Percentiles rank a stretch among this genome's conserved stretches.
Conservation (phyloP, 306 rosid species). For the Vigna reflexopilosa region DNA sequence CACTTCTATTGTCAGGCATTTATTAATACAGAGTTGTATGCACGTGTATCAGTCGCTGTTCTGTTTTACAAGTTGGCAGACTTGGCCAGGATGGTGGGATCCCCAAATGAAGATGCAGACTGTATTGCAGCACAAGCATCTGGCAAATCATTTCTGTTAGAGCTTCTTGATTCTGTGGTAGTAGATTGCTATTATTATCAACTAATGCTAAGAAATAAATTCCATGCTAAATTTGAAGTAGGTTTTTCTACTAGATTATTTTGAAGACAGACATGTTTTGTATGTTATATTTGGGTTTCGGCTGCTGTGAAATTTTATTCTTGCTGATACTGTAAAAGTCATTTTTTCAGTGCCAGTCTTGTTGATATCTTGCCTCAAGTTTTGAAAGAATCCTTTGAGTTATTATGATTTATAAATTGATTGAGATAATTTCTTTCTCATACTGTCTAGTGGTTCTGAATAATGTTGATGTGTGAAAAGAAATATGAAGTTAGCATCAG, state of each 20-base stretch:
- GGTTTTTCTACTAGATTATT: constrained; percentile 6
- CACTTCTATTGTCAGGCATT: constrained; percentile 68
- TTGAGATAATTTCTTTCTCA: neutral
- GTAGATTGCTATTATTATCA: constrained; percentile 18
- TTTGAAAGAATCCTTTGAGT: constrained; percentile 2
- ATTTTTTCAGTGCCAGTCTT: constrained; percentile 23
- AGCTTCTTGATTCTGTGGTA: constrained; percentile 93
- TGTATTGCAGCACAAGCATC: constrained; percentile 66
- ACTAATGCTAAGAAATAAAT: constrained; percentile 38
- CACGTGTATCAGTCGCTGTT: constrained; percentile 95
- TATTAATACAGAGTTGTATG: constrained; percentile 95
- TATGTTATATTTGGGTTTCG: constrained; percentile 22
- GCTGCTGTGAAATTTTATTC: constrained; percentile 31
- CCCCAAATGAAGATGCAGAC: constrained; percentile 53
- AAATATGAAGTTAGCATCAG: constrained; percentile 11
- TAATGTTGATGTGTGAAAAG: constrained; percentile 7
- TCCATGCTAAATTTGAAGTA: neutral
- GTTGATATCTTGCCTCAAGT: constrained; percentile 26
- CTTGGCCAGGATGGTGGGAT: constrained; percentile 59
- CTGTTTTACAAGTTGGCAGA: constrained; percentile 83
- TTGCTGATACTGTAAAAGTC: constrained; percentile 5
- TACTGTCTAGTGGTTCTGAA: constrained; percentile 4
- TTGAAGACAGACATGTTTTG: constrained; percentile 11
- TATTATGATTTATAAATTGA: constrained; percentile 10
- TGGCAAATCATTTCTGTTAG: constrained; percentile 83